Evolutionary conservation across 805 yeast genomes (phyloP).

Genomic region (Kuraishia borneana): DNA sequence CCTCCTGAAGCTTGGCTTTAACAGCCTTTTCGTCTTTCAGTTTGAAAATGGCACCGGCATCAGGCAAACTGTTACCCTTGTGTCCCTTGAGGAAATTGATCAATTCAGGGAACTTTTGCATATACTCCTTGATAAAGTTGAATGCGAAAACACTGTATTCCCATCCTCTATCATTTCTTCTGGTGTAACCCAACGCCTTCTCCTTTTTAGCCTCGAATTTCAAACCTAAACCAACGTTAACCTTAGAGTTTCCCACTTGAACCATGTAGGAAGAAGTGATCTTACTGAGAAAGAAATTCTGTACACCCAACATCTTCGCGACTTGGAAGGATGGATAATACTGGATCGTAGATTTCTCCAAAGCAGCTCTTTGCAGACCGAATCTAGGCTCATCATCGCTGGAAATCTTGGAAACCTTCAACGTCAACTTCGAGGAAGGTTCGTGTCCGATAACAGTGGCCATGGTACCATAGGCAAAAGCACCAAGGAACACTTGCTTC

Average conservation of each 20-base stretch:
- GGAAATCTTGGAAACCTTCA: constrained; percentile 41
- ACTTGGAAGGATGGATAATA: constrained; percentile 61
- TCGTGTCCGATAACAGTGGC: constrained; percentile 56
- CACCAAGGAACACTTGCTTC: constrained; percentile 72
- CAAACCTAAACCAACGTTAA: constrained; percentile 73
- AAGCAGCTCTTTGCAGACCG: constrained; percentile 48
- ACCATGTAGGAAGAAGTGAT: constrained; percentile 67
- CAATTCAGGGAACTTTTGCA: constrained; percentile 47
- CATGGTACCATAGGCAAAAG: constrained; percentile 77
- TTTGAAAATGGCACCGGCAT: constrained; percentile 23
- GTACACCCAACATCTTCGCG: constrained; percentile 42
- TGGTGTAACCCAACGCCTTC: constrained; percentile 83
- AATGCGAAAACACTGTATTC: constrained; percentile 71
- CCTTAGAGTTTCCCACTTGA: constrained; percentile 36
- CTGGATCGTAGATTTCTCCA: constrained; percentile 42
- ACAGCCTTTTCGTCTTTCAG: constrained; percentile 28
- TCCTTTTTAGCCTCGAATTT: constrained; percentile 70
- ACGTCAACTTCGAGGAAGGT: constrained; percentile 20
- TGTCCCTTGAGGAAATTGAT: constrained; percentile 24
- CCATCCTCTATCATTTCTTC: constrained; percentile 62
- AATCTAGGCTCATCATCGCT: constrained; percentile 47
- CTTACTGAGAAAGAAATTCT: constrained; percentile 60
- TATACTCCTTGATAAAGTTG: constrained; percentile 51
- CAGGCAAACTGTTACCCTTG: constrained; percentile 21
- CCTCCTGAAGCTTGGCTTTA: constrained; percentile 25